These are phyloP conservation scores for Globisporangium viniferum DNA, from an alignment of 352 stramenopile genomes.

Conservation along the genomic window DNA sequence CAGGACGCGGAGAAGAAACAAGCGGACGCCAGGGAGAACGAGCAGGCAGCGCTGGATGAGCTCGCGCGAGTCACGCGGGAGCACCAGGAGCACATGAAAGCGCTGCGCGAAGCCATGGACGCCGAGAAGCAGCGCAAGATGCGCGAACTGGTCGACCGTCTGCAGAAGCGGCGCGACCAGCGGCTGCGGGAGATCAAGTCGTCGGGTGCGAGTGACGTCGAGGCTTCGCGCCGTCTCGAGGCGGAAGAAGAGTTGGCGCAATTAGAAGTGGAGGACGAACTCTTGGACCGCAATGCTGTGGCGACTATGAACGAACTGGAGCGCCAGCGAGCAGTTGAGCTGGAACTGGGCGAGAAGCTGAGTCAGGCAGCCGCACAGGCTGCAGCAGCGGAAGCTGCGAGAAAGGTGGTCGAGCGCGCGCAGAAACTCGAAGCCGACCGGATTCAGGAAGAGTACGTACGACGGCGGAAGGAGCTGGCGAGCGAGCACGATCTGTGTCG, in stretches of 20 bases:
- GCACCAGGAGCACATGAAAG: constrained; percentile 19
- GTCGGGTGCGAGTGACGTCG: background rate
- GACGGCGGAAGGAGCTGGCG: background rate
- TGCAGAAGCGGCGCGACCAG: constrained; percentile 9
- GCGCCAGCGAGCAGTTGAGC: constrained; percentile 3
- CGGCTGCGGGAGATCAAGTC: constrained; percentile 3
- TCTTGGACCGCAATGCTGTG: background rate
- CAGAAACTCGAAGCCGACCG: background rate
- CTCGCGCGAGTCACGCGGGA: constrained; percentile 25
- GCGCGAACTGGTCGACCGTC: constrained; percentile 20
- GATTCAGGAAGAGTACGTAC: constrained; percentile 8
- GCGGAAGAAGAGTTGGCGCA: constrained; percentile 6
- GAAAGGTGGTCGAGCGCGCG: constrained; percentile 7
- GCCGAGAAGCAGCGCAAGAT: constrained; percentile 28
- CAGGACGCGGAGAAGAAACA: constrained; percentile 17
- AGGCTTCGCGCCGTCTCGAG: background rate
- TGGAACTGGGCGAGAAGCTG: background rate
- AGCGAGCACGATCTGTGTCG: background rate
- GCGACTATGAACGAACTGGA: background rate
- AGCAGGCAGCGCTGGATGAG: constrained; percentile 27
- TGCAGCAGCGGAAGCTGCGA: constrained; percentile 3
- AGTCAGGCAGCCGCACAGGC: background rate
- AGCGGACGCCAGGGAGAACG: constrained; percentile 7
- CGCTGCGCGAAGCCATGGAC: constrained; percentile 18
- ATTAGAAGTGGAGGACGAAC: background rate